Evolutionary conservation across 2,329 filamentous ascomycete genomes (phyloP), one percentile per base, ranked within the genome.

Genomic region (Clathrospora elynae): DNA sequence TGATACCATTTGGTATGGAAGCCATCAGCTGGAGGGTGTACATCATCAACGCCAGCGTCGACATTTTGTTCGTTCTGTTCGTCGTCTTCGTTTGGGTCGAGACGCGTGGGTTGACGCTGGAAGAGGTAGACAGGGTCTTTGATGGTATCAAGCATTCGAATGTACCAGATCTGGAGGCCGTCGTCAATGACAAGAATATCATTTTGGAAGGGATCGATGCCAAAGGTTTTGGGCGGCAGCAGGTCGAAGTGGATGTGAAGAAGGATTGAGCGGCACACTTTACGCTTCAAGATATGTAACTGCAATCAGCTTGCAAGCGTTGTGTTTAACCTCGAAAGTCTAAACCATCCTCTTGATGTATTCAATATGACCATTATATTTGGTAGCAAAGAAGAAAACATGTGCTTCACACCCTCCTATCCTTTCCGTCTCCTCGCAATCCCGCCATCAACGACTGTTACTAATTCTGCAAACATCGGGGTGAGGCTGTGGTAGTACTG

Each of bases 81-180:
- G 74, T 76, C 19, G 64, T 73, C 23, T 62, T 56, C 13, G 44
- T 52, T 8, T 56, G 45, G 43, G 50, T 58, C 1, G 56, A 59
- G 24, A 59, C 56, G 1, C 34, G 37, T 8, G 54, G 56, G 0
- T 35, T 53, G 30, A 56, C 49, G 6, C 43, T 60, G 2, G 56
- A 60, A 28, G 56, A 57, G 31, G 37, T 54, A 2, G 52, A 57
- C 29, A 41, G 42, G 5, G 33, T 56, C 3, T 56, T 60, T 16
- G 50, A 60, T 23, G 50, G 52, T 2, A 38, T 43, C 9, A 57
- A 61, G 29, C 49, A 59, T 23, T 52, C 43, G 2, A 35, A 49
- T 41, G 45, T 45, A 1, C 53, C 49, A 16, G 55, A 57, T 30
- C 30, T 57, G 10, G 49, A 53, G 29, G 41, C 36, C 12, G 33